Conservation (phyloP, 140 eudicot genomes). For the Cichorium intybus region DNA sequence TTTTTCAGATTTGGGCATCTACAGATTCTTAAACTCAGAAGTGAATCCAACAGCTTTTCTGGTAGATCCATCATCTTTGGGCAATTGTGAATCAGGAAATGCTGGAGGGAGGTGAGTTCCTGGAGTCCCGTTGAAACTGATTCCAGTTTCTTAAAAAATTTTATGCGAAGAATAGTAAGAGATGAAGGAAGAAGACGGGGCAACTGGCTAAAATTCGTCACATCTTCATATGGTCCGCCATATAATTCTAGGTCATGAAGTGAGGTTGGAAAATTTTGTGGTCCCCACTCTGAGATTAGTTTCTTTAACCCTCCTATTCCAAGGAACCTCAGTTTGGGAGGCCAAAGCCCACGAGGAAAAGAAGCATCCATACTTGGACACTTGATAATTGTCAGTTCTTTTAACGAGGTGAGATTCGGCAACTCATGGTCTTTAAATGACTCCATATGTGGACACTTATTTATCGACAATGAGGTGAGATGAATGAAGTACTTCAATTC, state of each 20-base stretch:
- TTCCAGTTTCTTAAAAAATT: constrained; percentile 4
- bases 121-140: constrained; percentile 7
- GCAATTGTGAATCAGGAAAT: no score
- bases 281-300: constrained; percentile 5
- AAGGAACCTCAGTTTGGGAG: no score
- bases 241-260: background rate
- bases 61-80: no score
- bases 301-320: no score
- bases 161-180: background rate
- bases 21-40: no score
- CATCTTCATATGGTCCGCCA: background rate
- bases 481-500: background rate
- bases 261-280: constrained; percentile 17
- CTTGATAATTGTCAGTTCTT: no score
- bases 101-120: no score
- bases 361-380: no score
- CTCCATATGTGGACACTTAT: background rate
- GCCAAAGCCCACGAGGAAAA: no score
- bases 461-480: background rate
- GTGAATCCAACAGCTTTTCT: no score
- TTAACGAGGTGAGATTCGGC: no score
- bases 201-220: background rate
- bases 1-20: no score
- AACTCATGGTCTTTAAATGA: background rate
- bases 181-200: constrained; percentile 19